Percentiles rank a stretch among this genome's conserved stretches.
These are phyloP conservation scores for Dothideomycetidae sp. DNA, from an alignment of 2,329 filamentous ascomycete genomes.

Conservation along the genomic window DNA sequence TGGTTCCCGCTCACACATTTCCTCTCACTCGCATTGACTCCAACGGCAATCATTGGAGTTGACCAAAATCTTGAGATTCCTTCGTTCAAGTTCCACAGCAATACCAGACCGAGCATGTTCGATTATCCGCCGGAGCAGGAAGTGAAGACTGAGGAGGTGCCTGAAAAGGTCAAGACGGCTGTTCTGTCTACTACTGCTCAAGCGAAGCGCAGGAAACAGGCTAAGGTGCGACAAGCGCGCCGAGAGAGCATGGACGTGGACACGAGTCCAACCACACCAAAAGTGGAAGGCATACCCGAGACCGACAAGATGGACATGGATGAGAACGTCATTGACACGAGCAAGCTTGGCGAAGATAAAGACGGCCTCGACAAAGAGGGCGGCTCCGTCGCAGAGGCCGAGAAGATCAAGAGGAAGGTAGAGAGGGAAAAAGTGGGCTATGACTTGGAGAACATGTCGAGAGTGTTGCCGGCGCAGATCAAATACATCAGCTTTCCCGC, in stretches of 20 bases:
- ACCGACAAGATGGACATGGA: constrained; percentile 73
- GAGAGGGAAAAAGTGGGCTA: constrained; percentile 97
- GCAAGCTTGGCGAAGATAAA: constrained; percentile 25
- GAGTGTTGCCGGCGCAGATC: constrained; percentile 80
- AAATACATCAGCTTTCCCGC: constrained; percentile 91
- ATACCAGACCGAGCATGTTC: constrained; percentile 85
- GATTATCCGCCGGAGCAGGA: constrained; percentile 97
- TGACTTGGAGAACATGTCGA: constrained; percentile 91
- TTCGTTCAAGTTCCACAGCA: constrained; percentile 89
- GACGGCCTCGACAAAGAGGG: constrained; percentile 29
- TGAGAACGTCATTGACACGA: constrained; percentile 27
- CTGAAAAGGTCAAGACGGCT: constrained; percentile 85
- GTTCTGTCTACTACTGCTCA: constrained; percentile 94
- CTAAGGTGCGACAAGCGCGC: constrained; percentile 80
- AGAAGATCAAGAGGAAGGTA: constrained; percentile 67
- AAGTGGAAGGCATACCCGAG: constrained; percentile 41
- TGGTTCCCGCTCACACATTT: constrained; percentile 99
- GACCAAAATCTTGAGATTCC: constrained; percentile 90
- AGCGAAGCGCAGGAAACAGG: constrained; percentile 85
- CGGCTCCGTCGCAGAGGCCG: constrained; percentile 38
- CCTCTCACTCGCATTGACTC: constrained; percentile 88
- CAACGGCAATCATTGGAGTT: constrained; percentile 86
- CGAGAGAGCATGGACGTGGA: constrained; percentile 95
- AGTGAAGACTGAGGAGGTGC: constrained; percentile 84
- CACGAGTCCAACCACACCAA: constrained; percentile 59